Evolutionary conservation across 2,329 filamentous ascomycete species (phyloP), one percentile per base, ranked within the genome.

Genomic region (Aphanocladium album): DNA sequence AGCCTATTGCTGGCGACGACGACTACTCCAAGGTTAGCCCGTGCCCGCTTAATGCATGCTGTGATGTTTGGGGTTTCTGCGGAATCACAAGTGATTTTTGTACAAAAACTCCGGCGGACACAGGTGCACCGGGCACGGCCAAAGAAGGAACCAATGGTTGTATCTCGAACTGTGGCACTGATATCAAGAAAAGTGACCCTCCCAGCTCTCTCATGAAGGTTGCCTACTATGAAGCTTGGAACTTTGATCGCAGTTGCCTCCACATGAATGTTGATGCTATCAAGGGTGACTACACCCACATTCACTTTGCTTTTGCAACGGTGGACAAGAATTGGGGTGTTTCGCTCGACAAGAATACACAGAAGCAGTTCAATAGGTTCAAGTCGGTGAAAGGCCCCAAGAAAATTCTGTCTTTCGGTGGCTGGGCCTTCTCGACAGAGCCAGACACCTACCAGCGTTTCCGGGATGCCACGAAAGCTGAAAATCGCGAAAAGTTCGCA

Each of bases 61-160:
- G 70, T 63, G 66, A 76, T 62, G 67, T 71, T 57, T 78, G 73
- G 72, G 78, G 77, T 8, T 66, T 74, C 21, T 80, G 78, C 53
- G 77, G 77, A 19, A 72, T 69, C 5, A 75, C 73, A 0, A 53
- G 59, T 1, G 75, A 74, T 5, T 78, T 77, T 62, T 80, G 77
- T 65, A 65, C 55, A 19, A 39, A 62, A 17, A 70, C 66, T 7
- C 61, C 60, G 12, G 51, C 57, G 12, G 52, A 66, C 25, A 74
- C 68, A 1, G 74, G 73, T 2, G 66, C 66, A 0, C 77, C 75
- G 1, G 76, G 76, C 11, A 77, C 75, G 5, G 67, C 73, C 8
- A 57, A 63, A 11, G 65, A 65, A 11, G 67, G 63, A n/a, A 65
- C 61, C 7, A 67, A 68, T 30, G 70, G 68, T 2, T 72, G 71